A percentile compares a stretch with the other conserved stretches of the same genome.
Conservation (phyloP, 169 alveolate genomes). For the Toxoplasma gondii region DNA sequence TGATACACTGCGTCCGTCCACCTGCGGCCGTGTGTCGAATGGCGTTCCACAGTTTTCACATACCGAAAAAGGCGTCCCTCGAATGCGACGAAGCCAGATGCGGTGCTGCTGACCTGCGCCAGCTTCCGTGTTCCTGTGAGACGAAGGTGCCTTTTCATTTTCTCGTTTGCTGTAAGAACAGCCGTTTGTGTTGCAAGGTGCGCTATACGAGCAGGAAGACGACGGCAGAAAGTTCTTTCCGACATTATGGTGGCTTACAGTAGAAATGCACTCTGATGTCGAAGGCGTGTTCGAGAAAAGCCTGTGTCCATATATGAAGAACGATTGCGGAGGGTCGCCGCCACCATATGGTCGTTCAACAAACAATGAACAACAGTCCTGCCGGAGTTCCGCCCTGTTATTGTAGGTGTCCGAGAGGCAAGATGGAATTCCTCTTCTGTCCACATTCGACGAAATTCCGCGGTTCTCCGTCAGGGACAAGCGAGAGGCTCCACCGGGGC, state of each 20-base stretch:
- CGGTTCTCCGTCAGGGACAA: too few species aligned
- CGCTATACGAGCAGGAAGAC: background rate
- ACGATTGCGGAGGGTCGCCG: background rate
- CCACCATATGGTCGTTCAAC: background rate
- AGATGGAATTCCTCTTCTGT: too few species aligned
- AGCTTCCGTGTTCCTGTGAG: background rate
- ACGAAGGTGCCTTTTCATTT: background rate
- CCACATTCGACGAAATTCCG: too few species aligned
- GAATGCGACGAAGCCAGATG: background rate
- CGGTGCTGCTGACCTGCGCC: background rate
- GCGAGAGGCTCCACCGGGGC: too few species aligned
- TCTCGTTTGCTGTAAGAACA: background rate
- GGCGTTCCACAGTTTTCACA: slow-evolving; percentile 21
- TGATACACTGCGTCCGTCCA: background rate
- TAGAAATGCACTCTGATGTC: too few species aligned
- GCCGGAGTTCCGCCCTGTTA: background rate
- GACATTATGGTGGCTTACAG: too few species aligned
- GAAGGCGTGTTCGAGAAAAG: too few species aligned
- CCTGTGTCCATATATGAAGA: background rate
- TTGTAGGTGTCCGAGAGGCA: background rate
- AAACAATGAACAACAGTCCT: background rate
- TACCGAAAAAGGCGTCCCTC: background rate
- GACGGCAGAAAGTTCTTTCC: too few species aligned
- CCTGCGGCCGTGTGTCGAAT: background rate
- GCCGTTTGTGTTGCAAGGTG: background rate